Conservation (phyloP, 2,329 filamentous ascomycete species). For the Zarea fungicola region DNA sequence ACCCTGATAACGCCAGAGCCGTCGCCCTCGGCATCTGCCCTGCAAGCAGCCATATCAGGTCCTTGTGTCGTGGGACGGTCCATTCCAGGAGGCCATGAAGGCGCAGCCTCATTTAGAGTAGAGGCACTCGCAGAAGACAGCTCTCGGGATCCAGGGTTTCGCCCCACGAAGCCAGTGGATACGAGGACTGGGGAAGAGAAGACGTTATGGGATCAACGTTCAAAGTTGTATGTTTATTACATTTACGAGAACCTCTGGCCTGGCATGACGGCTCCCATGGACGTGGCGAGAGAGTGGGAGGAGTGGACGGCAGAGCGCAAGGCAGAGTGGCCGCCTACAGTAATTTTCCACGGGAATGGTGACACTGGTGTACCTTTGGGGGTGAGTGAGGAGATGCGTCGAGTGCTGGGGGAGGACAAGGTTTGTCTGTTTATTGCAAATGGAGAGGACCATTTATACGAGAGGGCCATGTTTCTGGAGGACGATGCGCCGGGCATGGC, state of each 20-base stretch:
- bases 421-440: constrained; percentile 23
- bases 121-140: constrained; percentile 24
- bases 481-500: constrained; percentile 24
- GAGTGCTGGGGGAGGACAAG: constrained; percentile 22
- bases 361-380: constrained; percentile 25
- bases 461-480: constrained; percentile 26
- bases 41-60: constrained; percentile 18
- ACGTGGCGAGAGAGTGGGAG: constrained; percentile 29
- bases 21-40: constrained; percentile 22
- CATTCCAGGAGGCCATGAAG: constrained; percentile 11
- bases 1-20: constrained; percentile 23
- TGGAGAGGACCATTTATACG: constrained; percentile 25
- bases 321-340: constrained; percentile 27
- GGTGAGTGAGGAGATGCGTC: constrained; percentile 24
- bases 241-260: constrained; percentile 27
- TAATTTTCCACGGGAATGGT: constrained; percentile 28
- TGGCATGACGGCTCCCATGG: constrained; percentile 23
- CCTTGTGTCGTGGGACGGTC: constrained; percentile 21
- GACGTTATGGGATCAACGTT: constrained; percentile 12
- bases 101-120: constrained; percentile 20
- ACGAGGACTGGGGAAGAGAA: background rate
- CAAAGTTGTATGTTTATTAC: constrained; percentile 29
- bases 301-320: constrained; percentile 12
- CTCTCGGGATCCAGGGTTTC: constrained; percentile 21
- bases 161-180: background rate